phyloP scores from a whole-genome alignment of 495 filamentous ascomycete species.

The Halenospora varia region DNA sequence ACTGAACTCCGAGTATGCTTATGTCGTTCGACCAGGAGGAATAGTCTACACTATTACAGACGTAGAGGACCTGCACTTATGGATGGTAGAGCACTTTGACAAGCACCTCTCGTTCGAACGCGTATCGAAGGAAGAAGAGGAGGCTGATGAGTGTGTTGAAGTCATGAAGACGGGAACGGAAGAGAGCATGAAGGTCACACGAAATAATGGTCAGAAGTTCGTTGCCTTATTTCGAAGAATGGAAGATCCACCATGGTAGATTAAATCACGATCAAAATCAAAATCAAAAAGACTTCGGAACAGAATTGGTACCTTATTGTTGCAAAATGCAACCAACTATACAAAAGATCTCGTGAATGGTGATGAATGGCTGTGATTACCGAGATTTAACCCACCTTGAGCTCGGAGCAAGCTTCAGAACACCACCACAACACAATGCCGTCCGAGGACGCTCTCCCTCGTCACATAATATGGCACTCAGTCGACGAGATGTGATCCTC shows the following conservation, averaged over 20 bases:
- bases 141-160: slow-evolving; percentile 68
- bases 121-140: slow-evolving; percentile 60
- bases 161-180: slow-evolving; percentile 88
- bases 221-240: slow-evolving; percentile 79
- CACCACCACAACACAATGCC: slow-evolving; percentile 19
- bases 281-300: neutral
- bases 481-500: slow-evolving; percentile 67
- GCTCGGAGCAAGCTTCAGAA: neutral
- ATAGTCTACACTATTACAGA: slow-evolving; percentile 95
- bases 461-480: slow-evolving; percentile 67
- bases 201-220: slow-evolving; percentile 84
- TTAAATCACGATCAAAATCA: slow-evolving; percentile 12
- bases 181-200: slow-evolving; percentile 93
- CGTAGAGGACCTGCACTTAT: slow-evolving; percentile 87
- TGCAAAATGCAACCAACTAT: no score
- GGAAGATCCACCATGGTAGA: slow-evolving; percentile 36
- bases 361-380: slow-evolving; percentile 3
- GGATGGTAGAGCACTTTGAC: slow-evolving; percentile 86
- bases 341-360: no score
- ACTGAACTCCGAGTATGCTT: slow-evolving; percentile 90
- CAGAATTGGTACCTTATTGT: no score
- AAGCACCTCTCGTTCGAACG: slow-evolving; percentile 64
- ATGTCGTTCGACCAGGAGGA: slow-evolving; percentile 75
- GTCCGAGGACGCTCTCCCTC: slow-evolving; percentile 11
- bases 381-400: slow-evolving; percentile 8